Evolutionary conservation across 2,329 filamentous ascomycete species (phyloP).

Genomic region (Fusarium xylarioides): DNA sequence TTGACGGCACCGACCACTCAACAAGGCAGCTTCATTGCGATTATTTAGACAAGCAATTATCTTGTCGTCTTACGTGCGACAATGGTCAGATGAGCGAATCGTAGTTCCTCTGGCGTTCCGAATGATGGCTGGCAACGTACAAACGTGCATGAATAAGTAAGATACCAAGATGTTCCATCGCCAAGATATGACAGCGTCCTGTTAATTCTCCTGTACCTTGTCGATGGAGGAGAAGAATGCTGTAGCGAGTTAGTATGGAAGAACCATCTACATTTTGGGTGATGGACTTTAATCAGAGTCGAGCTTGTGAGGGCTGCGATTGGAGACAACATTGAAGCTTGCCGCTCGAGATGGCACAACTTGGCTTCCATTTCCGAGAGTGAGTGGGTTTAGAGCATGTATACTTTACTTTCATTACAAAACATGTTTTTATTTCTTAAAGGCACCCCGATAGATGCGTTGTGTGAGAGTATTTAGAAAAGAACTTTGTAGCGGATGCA

Average conservation of each 20-base stretch:
- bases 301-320: neutral
- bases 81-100: no score
- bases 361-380: neutral
- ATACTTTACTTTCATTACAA: neutral
- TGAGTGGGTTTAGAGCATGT: neutral
- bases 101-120: neutral
- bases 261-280: rapidly evolving
- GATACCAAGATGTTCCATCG: neutral
- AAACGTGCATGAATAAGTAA: neutral
- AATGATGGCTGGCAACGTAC: neutral
- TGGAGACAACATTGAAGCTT: neutral
- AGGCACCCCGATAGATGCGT: neutral
- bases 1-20: neutral
- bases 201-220: neutral
- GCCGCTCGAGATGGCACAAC: neutral
- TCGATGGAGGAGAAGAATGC: neutral
- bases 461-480: neutral
- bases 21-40: neutral
- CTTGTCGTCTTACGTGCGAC: neutral
- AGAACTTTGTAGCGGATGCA: neutral
- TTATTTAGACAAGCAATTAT: neutral
- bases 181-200: neutral
- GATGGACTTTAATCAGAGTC: neutral
- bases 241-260: neutral
- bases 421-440: neutral